Percentiles rank a stretch among this genome's conserved stretches.
phyloP scores from a whole-genome alignment of 192 early-diverging fungal species.

The Coemansia umbellata region DNA sequence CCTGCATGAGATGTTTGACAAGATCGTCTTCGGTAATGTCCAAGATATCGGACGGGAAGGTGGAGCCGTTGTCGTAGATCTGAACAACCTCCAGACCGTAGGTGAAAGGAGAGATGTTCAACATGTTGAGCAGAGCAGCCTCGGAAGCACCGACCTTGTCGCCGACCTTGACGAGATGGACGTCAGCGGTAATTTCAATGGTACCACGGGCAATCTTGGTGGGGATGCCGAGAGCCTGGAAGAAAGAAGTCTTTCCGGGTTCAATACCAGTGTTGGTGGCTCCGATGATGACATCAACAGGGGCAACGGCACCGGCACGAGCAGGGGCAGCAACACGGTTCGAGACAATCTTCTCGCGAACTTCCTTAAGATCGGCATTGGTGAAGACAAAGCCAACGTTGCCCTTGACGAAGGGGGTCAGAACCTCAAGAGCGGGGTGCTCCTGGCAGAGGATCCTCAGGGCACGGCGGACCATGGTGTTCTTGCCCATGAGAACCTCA shows the following conservation, averaged over 20 bases:
- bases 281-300: conserved; percentile 88
- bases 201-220: conserved; percentile 99
- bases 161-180: conserved; percentile 86
- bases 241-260: conserved; percentile 99
- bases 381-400: conserved; percentile 99
- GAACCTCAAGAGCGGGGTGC: conserved; percentile 82
- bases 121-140: conserved; percentile 98
- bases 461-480: conserved; percentile 97
- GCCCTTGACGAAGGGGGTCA: conserved; percentile 81
- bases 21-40: conserved; percentile 83
- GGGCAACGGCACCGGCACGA: conserved; percentile 92
- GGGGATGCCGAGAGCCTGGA: conserved; percentile 99
- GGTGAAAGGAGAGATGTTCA: conserved; percentile 99
- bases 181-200: conserved; percentile 98
- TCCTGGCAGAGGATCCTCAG: conserved; percentile 60
- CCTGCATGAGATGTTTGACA: conserved; percentile 61
- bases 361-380: conserved; percentile 92
- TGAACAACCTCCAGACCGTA: conserved; percentile 94
- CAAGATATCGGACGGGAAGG: conserved; percentile 83
- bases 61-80: conserved; percentile 89
- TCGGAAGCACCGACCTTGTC: conserved; percentile 97
- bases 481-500: conserved; percentile 99
- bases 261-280: conserved; percentile 99
- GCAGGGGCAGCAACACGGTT: conserved; percentile 98
- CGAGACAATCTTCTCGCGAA: conserved; percentile 82